Evolutionary conservation across 225 moss, liverwort and hornwort genomes (phyloP).

Genomic region (Marchantia polymorpha): DNA sequence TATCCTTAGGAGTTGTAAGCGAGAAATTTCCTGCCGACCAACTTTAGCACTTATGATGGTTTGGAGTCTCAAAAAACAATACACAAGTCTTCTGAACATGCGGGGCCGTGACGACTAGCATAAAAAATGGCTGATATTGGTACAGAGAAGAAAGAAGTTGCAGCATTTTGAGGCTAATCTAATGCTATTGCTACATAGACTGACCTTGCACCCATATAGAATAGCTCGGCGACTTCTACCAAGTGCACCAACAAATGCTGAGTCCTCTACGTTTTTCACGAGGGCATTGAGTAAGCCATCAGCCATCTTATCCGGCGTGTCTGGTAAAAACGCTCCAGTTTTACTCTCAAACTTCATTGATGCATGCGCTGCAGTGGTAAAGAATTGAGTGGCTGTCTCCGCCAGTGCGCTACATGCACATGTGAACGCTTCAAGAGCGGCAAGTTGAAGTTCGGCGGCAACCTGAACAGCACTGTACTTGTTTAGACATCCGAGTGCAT

Average conservation of each 20-base stretch:
- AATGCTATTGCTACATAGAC: slow-evolving; percentile 3
- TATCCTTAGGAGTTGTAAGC: neutral
- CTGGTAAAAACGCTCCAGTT: slow-evolving; percentile 35
- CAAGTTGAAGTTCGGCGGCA: slow-evolving; percentile 69
- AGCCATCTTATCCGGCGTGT: slow-evolving; percentile 42
- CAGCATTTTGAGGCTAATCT: neutral
- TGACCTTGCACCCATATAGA: slow-evolving; percentile 57
- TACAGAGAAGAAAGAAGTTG: neutral
- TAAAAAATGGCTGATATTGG: neutral
- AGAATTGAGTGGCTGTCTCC: slow-evolving; percentile 53
- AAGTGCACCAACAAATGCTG: slow-evolving; percentile 49
- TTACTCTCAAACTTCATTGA: slow-evolving; percentile 44
- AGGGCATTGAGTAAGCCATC: slow-evolving; percentile 62
- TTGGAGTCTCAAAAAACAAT: neutral
- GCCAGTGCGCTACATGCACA: slow-evolving; percentile 64
- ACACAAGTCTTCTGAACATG: neutral
- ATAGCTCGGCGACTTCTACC: slow-evolving; percentile 48
- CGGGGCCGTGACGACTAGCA: neutral
- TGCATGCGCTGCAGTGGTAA: slow-evolving; percentile 43
- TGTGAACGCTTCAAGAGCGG: slow-evolving; percentile 65
- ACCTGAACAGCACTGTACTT: slow-evolving; percentile 34
- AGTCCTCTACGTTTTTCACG: slow-evolving; percentile 37
- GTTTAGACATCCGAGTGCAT: neutral
- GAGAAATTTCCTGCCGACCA: neutral
- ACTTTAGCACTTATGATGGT: neutral